Evolutionary conservation across 1,284 basidiomycete species (phyloP).

Genomic region (Tilletia indica): DNA sequence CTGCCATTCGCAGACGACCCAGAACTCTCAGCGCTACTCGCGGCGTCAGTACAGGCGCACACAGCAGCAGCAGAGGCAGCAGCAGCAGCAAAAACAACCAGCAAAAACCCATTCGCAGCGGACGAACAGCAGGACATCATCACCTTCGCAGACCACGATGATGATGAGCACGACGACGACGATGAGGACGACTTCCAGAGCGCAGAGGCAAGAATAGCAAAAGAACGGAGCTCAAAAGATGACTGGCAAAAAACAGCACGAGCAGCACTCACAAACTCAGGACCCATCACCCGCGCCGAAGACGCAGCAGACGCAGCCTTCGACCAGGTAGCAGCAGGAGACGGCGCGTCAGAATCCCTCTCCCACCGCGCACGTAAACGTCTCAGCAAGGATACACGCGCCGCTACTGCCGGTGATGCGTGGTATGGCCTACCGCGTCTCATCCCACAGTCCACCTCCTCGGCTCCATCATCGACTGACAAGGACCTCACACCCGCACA

Average conservation of each 20-base stretch:
- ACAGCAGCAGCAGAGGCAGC: conserved; percentile 18
- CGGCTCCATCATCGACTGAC: background rate
- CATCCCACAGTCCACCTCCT: background rate
- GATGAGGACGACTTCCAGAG: conserved; percentile 20
- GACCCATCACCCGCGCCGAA: background rate
- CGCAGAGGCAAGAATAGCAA: conserved; percentile 13
- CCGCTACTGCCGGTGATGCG: conserved; percentile 3
- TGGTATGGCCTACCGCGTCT: conserved; percentile 10
- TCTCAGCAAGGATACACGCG: background rate
- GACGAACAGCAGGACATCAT: conserved; percentile 39
- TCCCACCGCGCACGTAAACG: conserved; percentile 4
- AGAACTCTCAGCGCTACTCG: conserved; percentile 31
- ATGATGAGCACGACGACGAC: conserved; percentile 29
- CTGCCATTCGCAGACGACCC: conserved; percentile 1
- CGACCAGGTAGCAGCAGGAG: background rate
- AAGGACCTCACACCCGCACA: conserved; percentile 1
- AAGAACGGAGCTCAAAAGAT: background rate
- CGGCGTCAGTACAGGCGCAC: conserved; percentile 36
- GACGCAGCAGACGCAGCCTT: conserved; percentile 8
- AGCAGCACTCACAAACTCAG: background rate
- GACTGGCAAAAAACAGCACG: conserved; percentile 2
- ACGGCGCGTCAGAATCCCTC: background rate
- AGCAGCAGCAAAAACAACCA: background rate
- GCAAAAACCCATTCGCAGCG: conserved; percentile 19
- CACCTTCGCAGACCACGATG: conserved; percentile 25